These are phyloP conservation scores for Aspergillus sp. DNA, from an alignment of 2,329 filamentous ascomycete species.

Conservation along the genomic window DNA sequence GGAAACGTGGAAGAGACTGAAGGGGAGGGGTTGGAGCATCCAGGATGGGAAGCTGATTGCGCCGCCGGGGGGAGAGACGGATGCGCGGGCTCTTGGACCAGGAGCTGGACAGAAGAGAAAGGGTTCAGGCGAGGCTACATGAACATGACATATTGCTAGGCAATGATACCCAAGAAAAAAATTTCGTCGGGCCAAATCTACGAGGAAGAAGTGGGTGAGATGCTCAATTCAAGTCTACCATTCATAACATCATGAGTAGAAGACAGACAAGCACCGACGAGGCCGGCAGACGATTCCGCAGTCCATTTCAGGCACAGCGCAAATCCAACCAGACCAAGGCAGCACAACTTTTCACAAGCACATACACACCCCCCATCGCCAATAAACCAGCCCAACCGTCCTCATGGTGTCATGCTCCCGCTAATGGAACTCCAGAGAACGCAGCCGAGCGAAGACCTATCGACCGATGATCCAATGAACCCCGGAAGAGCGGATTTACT, in stretches of 20 bases:
- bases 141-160: constrained; percentile 10
- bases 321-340: constrained; percentile 1
- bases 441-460: neutral
- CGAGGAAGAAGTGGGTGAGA: constrained; percentile 5
- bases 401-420: constrained; percentile 2
- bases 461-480: neutral
- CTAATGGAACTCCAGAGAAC: constrained; percentile 6
- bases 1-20: constrained; percentile 60
- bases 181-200: neutral
- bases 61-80: constrained; percentile 14
- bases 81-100: constrained; percentile 9
- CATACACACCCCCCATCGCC: neutral
- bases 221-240: constrained; percentile 21
- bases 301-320: neutral
- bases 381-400: constrained; percentile 5
- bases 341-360: neutral
- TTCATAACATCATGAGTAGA: constrained; percentile 24
- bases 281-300: neutral
- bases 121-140: constrained; percentile 1
- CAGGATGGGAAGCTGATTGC: constrained; percentile 37
- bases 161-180: constrained; percentile 4
- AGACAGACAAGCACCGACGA: constrained; percentile 5
- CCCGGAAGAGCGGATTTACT: constrained; percentile 55
- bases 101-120: constrained; percentile 21
- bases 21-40: constrained; percentile 57